Conservation (phyloP, 164 flowering plant genomes). For the Chimonanthus praecox region DNA sequence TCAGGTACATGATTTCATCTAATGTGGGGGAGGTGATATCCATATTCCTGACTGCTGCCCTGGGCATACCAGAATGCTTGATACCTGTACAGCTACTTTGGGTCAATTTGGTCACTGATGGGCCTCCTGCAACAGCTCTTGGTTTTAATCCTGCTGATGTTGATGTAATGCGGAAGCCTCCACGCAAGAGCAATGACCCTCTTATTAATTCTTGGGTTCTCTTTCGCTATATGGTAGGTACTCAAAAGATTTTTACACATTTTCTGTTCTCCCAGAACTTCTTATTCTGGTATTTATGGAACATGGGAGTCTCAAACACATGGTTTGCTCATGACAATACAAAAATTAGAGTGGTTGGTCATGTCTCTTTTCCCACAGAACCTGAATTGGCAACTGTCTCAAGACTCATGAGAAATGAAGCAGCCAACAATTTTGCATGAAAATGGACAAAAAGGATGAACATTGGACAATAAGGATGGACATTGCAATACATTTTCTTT, state of each 20-base stretch:
- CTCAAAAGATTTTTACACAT: neutral
- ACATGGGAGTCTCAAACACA: neutral
- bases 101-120: slow-evolving; percentile 97
- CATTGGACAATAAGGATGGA: neutral
- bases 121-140: slow-evolving; percentile 96
- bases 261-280: neutral
- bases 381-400: neutral
- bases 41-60: slow-evolving; percentile 81
- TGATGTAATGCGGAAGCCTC: slow-evolving; percentile 87
- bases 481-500: too few relatives aligned
- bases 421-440: neutral
- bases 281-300: neutral
- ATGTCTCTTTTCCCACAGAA: neutral
- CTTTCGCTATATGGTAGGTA: slow-evolving; percentile 74
- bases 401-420: neutral
- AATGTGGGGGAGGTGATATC: slow-evolving; percentile 93
- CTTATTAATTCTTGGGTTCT: slow-evolving; percentile 78
- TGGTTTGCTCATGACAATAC: neutral
- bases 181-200: slow-evolving; percentile 76
- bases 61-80: slow-evolving; percentile 89
- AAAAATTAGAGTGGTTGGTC: neutral
- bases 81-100: slow-evolving; percentile 93
- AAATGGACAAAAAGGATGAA: neutral
- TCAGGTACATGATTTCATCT: slow-evolving; percentile 96
- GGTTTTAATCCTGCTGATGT: slow-evolving; percentile 91